These are phyloP conservation scores for Hydnomerulius pinastri DNA, from an alignment of 768 basidiomycete species.

Conservation along the genomic window DNA sequence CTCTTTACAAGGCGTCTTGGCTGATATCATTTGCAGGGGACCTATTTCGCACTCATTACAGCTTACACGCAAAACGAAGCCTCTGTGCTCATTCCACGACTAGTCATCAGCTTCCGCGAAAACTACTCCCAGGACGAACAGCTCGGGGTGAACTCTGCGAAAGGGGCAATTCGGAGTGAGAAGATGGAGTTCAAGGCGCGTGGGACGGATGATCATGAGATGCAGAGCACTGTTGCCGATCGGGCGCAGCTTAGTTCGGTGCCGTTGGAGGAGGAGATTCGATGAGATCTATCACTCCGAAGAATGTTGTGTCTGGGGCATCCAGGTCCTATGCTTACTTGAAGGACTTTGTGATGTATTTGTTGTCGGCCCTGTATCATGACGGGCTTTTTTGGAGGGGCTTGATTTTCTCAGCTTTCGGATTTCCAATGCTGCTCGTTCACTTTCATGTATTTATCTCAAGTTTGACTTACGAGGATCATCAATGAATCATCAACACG, in stretches of 20 bases:
- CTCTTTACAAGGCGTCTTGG: neutral
- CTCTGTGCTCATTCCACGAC: constrained; percentile 19
- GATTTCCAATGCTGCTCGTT: too few species aligned
- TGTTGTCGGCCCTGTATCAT: too few species aligned
- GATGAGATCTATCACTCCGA: too few species aligned
- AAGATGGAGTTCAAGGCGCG: constrained; percentile 11
- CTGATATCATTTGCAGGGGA: neutral
- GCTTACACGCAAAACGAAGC: constrained; percentile 20
- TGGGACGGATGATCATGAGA: constrained; percentile 6
- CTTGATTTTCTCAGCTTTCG: too few species aligned
- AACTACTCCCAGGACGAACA: constrained; percentile 8
- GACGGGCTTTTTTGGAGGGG: too few species aligned
- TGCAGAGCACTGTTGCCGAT: neutral
- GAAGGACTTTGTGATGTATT: too few species aligned
- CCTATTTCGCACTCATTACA: constrained; percentile 11
- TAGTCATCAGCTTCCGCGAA: constrained; percentile 23
- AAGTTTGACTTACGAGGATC: too few species aligned
- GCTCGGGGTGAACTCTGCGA: neutral
- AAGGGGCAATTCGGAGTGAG: constrained; percentile 1
- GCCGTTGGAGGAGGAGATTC: neutral
- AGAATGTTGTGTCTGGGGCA: too few species aligned
- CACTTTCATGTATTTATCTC: too few species aligned
- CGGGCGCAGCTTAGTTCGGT: neutral
- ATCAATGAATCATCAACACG: too few species aligned
- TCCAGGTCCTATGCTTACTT: too few species aligned